These are phyloP conservation scores for Keithomyces neogunnii DNA, from an alignment of 2,329 filamentous ascomycete species.

Conservation along the genomic window DNA sequence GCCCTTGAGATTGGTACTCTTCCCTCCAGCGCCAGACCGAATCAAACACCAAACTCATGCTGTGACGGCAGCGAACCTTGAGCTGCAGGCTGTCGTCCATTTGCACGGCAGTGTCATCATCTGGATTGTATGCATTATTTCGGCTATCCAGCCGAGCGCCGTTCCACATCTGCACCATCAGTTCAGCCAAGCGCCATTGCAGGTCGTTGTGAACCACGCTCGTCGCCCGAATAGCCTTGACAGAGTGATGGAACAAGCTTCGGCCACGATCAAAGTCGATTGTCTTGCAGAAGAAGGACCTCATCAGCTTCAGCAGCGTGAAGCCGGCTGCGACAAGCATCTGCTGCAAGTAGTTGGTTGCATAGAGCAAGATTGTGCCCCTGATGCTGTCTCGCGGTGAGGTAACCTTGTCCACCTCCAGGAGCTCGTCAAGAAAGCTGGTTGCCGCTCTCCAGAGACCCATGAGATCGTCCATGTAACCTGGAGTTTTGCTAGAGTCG, in stretches of 20 bases:
- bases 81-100: constrained; percentile 68
- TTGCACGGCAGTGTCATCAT: constrained; percentile 39
- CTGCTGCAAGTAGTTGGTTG: constrained; percentile 72
- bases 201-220: constrained; percentile 73
- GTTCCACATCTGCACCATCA: constrained; percentile 86
- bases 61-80: constrained; percentile 75
- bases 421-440: constrained; percentile 58
- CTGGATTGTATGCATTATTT: constrained; percentile 37
- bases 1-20: constrained; percentile 64
- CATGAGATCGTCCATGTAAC: constrained; percentile 67
- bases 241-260: constrained; percentile 61
- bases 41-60: constrained; percentile 78
- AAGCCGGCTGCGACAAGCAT: constrained; percentile 79
- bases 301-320: constrained; percentile 68
- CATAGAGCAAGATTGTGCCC: constrained; percentile 53
- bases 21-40: constrained; percentile 81
- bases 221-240: constrained; percentile 61
- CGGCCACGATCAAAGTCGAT: constrained; percentile 61
- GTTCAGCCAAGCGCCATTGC: constrained; percentile 68
- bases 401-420: constrained; percentile 42
- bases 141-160: constrained; percentile 47
- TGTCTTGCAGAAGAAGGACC: constrained; percentile 66
- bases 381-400: constrained; percentile 35
- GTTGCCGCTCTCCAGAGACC: constrained; percentile 66
- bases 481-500: constrained; percentile 62